A percentile compares a stretch with the other conserved stretches of the same genome.
phyloP scores from a whole-genome alignment of 2,329 filamentous ascomycete species.

The Pseudopithomyces maydicus region DNA sequence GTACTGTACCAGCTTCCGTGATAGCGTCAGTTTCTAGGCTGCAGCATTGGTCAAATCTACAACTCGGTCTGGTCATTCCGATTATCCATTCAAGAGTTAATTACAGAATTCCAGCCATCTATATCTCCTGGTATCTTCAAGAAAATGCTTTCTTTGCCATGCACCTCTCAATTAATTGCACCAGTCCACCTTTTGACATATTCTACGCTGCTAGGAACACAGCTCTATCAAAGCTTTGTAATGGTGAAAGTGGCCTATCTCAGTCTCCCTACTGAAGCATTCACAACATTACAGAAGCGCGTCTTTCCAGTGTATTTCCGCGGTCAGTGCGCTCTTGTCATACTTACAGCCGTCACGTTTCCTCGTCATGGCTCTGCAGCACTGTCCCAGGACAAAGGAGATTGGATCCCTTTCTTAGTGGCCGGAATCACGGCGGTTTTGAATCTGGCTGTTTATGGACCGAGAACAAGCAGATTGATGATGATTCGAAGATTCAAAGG shows the following conservation, averaged over 20 bases:
- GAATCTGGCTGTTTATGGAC: slow-evolving; percentile 46
- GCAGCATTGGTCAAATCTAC: slow-evolving; percentile 1
- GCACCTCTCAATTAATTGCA: slow-evolving; percentile 12
- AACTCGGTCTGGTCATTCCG: background rate
- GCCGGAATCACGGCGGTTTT: slow-evolving; percentile 38
- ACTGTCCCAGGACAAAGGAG: slow-evolving; percentile 22
- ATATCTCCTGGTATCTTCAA: background rate
- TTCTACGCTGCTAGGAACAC: slow-evolving; percentile 46
- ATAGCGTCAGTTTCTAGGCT: background rate
- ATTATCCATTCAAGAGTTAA: background rate
- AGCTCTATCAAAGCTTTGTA: slow-evolving; percentile 49
- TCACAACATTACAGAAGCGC: slow-evolving; percentile 47
- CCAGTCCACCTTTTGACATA: slow-evolving; percentile 47
- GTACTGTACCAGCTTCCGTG: background rate
- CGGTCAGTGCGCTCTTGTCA: slow-evolving; percentile 41
- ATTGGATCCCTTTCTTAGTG: slow-evolving; percentile 34
- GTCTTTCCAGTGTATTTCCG: slow-evolving; percentile 50
- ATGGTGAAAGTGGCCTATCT: slow-evolving; percentile 48
- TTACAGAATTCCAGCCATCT: background rate
- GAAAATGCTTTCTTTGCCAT: slow-evolving; percentile 10
- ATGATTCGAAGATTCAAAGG: slow-evolving; percentile 41
- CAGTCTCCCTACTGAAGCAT: slow-evolving; percentile 43
- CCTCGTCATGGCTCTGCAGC: slow-evolving; percentile 41
- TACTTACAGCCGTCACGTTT: slow-evolving; percentile 40
- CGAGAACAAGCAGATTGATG: slow-evolving; percentile 39